Evolutionary conservation across 1,139 yeast genomes (phyloP).

Genomic region (Scheffersomyces quercinus): DNA sequence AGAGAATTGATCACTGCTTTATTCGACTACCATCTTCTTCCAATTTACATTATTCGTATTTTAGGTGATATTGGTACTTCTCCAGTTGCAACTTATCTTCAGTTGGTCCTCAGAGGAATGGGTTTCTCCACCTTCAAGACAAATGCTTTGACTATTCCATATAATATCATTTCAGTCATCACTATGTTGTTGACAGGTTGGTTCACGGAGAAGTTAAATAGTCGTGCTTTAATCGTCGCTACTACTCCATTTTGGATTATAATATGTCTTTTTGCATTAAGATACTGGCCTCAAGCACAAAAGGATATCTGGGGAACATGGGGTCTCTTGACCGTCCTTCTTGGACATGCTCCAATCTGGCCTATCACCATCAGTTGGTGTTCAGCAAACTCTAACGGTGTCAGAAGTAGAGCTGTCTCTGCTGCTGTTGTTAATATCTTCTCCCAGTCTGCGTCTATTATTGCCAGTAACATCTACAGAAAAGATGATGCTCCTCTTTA

Average conservation of each 20-base stretch:
- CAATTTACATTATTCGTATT: slow-evolving; percentile 54
- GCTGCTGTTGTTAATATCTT: slow-evolving; percentile 25
- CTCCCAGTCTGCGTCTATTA: slow-evolving; percentile 18
- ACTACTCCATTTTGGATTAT: slow-evolving; percentile 20
- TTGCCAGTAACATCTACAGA: slow-evolving; percentile 24
- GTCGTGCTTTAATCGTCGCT: slow-evolving; percentile 26
- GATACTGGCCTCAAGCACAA: slow-evolving; percentile 21
- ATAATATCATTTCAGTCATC: slow-evolving; percentile 37
- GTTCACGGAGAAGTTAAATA: slow-evolving; percentile 39
- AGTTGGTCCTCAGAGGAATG: slow-evolving; percentile 49
- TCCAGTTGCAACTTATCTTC: slow-evolving; percentile 50
- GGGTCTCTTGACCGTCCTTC: slow-evolving; percentile 17
- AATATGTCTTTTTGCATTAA: slow-evolving; percentile 15
- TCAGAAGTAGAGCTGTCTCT: slow-evolving; percentile 22
- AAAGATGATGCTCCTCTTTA: slow-evolving; percentile 29
- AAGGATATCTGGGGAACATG: slow-evolving; percentile 21
- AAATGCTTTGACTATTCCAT: slow-evolving; percentile 57
- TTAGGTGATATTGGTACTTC: slow-evolving; percentile 43
- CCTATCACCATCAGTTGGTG: slow-evolving; percentile 23
- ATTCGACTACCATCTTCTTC: slow-evolving; percentile 55
- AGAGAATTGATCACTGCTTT: slow-evolving; percentile 41
- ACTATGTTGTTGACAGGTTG: slow-evolving; percentile 39
- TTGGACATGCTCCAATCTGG: slow-evolving; percentile 20
- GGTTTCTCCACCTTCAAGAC: slow-evolving; percentile 59
- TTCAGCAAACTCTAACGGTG: slow-evolving; percentile 20